Percentiles rank a stretch among this genome's conserved stretches.
phyloP scores from a whole-genome alignment of 2,329 filamentous ascomycete species.

The Trichoderma lentiforme region DNA sequence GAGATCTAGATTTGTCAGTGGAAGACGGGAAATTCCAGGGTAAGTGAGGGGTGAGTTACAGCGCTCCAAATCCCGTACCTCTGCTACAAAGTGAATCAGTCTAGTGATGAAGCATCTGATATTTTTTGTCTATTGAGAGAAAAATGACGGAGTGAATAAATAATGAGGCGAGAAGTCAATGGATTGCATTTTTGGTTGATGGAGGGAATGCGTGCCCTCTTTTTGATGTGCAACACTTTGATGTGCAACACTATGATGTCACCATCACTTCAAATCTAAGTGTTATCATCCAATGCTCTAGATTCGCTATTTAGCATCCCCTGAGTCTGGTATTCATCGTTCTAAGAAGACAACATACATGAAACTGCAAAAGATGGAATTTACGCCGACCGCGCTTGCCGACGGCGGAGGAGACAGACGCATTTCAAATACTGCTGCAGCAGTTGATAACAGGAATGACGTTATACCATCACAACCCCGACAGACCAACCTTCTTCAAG shows the following conservation, averaged over 20 bases:
- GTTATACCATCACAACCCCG: too few relatives aligned
- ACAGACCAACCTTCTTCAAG: too few relatives aligned
- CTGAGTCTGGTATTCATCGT: neutral
- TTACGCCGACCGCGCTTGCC: too few relatives aligned
- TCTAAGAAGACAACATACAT: neutral
- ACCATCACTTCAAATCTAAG: neutral
- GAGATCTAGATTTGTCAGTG: neutral
- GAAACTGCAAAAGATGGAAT: too few relatives aligned
- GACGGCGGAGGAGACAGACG: too few relatives aligned
- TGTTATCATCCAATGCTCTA: neutral
- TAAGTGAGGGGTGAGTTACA: neutral
- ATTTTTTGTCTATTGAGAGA: neutral
- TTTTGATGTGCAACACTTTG: neutral
- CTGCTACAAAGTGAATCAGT: neutral
- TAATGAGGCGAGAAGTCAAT: neutral
- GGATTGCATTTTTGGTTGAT: neutral
- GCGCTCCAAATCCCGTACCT: neutral
- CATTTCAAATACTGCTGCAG: too few relatives aligned
- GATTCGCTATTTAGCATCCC: neutral
- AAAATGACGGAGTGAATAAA: neutral
- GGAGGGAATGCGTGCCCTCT: neutral
- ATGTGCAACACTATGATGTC: conserved; percentile 4
- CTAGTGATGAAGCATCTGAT: neutral
- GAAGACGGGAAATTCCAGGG: neutral
- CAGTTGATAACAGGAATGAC: too few relatives aligned